phyloP scores from a whole-genome alignment of 441 rosid genomes.

The Manihot esculenta region DNA sequence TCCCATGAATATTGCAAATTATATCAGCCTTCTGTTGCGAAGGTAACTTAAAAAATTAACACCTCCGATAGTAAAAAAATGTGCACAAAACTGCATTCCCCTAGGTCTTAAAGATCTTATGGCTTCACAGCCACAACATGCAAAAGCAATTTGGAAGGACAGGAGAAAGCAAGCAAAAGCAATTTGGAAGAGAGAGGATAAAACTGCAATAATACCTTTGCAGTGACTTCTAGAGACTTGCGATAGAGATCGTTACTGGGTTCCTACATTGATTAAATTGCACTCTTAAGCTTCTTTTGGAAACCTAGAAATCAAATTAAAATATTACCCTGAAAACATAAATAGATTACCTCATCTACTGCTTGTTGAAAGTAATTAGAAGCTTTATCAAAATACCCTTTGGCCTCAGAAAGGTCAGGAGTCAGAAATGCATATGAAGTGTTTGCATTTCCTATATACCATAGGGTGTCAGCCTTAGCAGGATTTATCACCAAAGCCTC shows the following conservation, averaged over 20 bases:
- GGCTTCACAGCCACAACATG: not conserved
- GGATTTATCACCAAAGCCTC: conserved; percentile 73
- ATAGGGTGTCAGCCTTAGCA: conserved; percentile 54
- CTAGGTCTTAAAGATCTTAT: not conserved
- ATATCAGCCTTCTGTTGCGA: not conserved
- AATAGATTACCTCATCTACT: conserved; percentile 50
- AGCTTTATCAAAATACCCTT: conserved; percentile 55
- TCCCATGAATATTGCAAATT: not conserved
- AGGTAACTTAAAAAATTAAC: not conserved
- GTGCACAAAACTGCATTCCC: not conserved
- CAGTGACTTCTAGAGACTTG: conserved; percentile 60
- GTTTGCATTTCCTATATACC: conserved; percentile 86
- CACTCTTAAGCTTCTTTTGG: not conserved
- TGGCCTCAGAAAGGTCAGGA: conserved; percentile 63
- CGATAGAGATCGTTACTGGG: conserved; percentile 56
- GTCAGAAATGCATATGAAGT: conserved; percentile 71
- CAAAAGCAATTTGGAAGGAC: not conserved
- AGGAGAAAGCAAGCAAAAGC: not conserved
- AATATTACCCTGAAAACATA: not conserved
- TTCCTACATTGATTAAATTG: conserved; percentile 44
- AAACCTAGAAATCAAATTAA: not conserved
- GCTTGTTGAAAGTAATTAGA: conserved; percentile 63
- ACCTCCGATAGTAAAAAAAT: not conserved
- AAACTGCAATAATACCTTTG: conserved; percentile 43
- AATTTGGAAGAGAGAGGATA: not conserved